phyloP scores from a whole-genome alignment of 257 asterid species.

The Phtheirospermum japonicum region DNA sequence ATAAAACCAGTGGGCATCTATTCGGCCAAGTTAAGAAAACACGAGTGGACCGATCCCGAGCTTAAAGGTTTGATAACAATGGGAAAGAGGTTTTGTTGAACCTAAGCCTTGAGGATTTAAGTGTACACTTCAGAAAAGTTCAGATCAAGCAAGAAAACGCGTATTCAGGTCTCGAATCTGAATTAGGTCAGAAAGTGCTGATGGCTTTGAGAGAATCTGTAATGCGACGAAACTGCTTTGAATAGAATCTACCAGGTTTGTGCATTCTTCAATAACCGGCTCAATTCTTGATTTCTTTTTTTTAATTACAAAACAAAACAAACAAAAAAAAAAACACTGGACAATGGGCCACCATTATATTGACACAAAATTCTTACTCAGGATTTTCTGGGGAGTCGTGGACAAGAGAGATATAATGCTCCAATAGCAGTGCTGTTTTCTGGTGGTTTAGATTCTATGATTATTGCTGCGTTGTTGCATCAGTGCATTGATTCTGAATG shows the following conservation, averaged over 20 bases:
- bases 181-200: constrained; percentile 64
- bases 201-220: constrained; percentile 73
- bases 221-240: constrained; percentile 56
- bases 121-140: constrained; percentile 28
- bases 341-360: background rate
- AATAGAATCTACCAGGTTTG: constrained; percentile 40
- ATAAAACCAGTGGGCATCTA: constrained; percentile 30
- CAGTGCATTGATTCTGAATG: constrained; percentile 76
- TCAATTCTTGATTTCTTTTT: background rate
- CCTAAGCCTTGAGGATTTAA: constrained; percentile 50
- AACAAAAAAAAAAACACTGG: too few relatives aligned
- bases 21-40: constrained; percentile 59
- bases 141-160: constrained; percentile 28
- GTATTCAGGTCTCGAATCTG: constrained; percentile 34
- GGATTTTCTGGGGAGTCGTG: constrained; percentile 38
- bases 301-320: background rate
- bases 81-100: constrained; percentile 76
- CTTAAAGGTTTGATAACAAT: constrained; percentile 64
- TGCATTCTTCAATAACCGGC: background rate
- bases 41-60: constrained; percentile 65
- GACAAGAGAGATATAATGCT: constrained; percentile 38
- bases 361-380: constrained; percentile 27
- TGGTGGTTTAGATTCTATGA: constrained; percentile 97
- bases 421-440: constrained; percentile 94
- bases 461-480: constrained; percentile 80